Evolutionary conservation across 371 early-diverging fungal genomes (phyloP).

Genomic region (Apophysomyces sp.): DNA sequence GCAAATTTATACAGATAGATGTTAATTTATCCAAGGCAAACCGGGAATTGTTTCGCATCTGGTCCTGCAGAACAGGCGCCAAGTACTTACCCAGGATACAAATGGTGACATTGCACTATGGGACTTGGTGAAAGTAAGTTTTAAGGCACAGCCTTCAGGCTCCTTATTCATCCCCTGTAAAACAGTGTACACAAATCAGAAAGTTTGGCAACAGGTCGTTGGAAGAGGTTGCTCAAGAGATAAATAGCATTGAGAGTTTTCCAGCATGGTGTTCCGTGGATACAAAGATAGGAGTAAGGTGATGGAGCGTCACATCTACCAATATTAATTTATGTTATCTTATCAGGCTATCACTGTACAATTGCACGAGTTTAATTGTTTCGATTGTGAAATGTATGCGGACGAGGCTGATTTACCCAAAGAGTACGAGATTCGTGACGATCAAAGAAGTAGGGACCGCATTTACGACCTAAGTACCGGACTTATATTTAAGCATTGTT

Average conservation of each 20-base stretch:
- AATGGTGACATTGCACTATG: slow-evolving; percentile 81
- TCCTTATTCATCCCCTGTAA: not conserved
- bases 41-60: slow-evolving; percentile 67
- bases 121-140: slow-evolving; percentile 79
- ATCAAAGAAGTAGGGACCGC: slow-evolving; percentile 62
- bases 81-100: slow-evolving; percentile 86
- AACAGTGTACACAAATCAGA: slow-evolving; percentile 56
- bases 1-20: not conserved
- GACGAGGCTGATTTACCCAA: slow-evolving; percentile 63
- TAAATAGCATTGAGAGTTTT: slow-evolving; percentile 77
- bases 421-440: slow-evolving; percentile 60
- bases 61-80: slow-evolving; percentile 82
- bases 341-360: slow-evolving; percentile 76
- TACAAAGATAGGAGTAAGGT: slow-evolving; percentile 79
- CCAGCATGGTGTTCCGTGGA: slow-evolving; percentile 93
- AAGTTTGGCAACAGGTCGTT: slow-evolving; percentile 58
- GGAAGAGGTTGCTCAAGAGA: slow-evolving; percentile 60
- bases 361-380: slow-evolving; percentile 76
- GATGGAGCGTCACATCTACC: not conserved
- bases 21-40: slow-evolving; percentile 39
- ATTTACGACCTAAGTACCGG: not conserved
- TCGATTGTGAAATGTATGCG: slow-evolving; percentile 84
- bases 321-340: not conserved
- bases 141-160: not conserved
- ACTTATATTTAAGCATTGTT: not conserved